Evolutionary conservation across 1,284 basidiomycete species (phyloP), one percentile per base, ranked within the genome.

Genomic region (Tilletia setariae): DNA sequence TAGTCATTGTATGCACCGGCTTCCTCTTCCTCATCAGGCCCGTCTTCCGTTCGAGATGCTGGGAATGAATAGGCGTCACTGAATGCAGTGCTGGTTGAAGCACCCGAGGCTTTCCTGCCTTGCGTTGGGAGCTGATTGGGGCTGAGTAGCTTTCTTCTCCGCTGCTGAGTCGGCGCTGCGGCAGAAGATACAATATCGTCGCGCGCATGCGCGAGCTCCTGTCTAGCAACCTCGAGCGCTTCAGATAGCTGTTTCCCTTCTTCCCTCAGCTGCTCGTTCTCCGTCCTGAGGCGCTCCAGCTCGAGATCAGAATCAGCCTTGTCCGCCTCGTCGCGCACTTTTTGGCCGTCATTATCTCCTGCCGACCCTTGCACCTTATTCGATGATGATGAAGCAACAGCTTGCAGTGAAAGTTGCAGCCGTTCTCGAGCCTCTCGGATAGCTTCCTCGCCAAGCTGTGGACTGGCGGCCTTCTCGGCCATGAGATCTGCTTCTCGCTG

Each of bases 191-290:
- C 35, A 4, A 40, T 4, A 40, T 11, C 35, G 11, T 40, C 35
- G 4, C 35, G 35, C 6, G 35, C 35, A 0, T 67, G 46, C 8
- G 72, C 72, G 19, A 77, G 59, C 69, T 79, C 77, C 59, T 79
- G 77, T 56, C 75, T 76, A 63, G 69, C 68, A n/a, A 70, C 70
- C 32, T 79, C 72, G 47, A 79, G 72, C 13, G 76, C 66, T 19
- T 30, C 64, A 28, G 65, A 68, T 13, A 76, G 71, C 51, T 79
- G 68, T 15, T 66, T 63, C 11, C 74, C 71, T 59, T 77, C 74
- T 40, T 25, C 63, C 13, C 70, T 68, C 8, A 79, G 56, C 1
- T 69, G 64, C 61, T 76, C 76, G 35, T 77, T 79, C 53, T 79
- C 78, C 25, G 67, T 64, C 1, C 72, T 69, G 1, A 78, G 66